These are phyloP conservation scores for Boletus fagicola DNA, from an alignment of 768 basidiomycete genomes.

Conservation along the genomic window DNA sequence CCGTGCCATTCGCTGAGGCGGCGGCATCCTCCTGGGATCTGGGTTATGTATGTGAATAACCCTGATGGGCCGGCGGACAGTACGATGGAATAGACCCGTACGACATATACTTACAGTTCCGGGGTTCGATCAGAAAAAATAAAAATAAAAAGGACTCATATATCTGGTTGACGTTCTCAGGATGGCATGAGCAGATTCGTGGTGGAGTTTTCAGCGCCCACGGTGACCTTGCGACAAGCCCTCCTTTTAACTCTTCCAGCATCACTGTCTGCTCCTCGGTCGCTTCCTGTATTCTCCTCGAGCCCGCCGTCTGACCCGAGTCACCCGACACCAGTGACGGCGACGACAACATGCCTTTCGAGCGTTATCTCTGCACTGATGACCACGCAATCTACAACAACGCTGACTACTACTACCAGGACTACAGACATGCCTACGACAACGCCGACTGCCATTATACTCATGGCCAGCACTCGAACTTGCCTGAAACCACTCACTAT, in stretches of 20 bases:
- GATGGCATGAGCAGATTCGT: background rate
- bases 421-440: slow-evolving; percentile 13
- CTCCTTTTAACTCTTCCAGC: background rate
- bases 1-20: slow-evolving; percentile 11
- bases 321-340: slow-evolving; percentile 1
- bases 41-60: slow-evolving; percentile 2
- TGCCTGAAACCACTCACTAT: slow-evolving; percentile 2
- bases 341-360: slow-evolving; percentile 39
- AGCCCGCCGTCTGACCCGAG: background rate
- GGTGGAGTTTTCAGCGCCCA: background rate
- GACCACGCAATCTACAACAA: slow-evolving; percentile 3
- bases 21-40: slow-evolving; percentile 13
- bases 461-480: slow-evolving; percentile 1
- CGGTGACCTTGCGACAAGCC: background rate
- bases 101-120: slow-evolving; percentile 2
- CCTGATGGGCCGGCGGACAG: background rate
- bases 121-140: slow-evolving; percentile 11
- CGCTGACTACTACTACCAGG: slow-evolving; percentile 12
- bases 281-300: background rate
- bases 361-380: slow-evolving; percentile 37
- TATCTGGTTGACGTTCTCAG: background rate
- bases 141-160: slow-evolving; percentile 5
- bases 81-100: slow-evolving; percentile 2
- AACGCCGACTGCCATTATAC: slow-evolving; percentile 11
- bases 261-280: background rate